These are phyloP conservation scores for Amanita rimosa DNA, from an alignment of 768 basidiomycete species.

Conservation along the genomic window DNA sequence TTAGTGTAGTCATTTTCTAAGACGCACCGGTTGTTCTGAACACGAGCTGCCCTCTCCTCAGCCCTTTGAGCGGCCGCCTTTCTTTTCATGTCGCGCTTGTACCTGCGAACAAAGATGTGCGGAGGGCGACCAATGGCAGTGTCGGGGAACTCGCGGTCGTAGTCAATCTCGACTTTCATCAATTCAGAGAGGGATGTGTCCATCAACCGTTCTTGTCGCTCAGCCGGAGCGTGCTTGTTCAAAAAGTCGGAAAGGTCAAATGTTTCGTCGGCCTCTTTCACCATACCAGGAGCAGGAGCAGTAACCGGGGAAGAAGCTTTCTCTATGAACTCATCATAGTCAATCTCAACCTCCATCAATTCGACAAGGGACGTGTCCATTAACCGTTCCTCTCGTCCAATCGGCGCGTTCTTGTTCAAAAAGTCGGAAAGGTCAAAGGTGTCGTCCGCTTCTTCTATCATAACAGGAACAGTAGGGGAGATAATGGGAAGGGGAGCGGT, in stretches of 20 bases:
- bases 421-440: not conserved
- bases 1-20: not conserved
- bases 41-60: not conserved
- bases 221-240: not conserved
- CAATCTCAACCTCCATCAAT: too few species aligned
- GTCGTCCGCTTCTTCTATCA: not conserved
- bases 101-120: not conserved
- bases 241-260: not conserved
- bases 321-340: too few species aligned
- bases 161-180: slow-evolving; percentile 1
- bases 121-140: not conserved
- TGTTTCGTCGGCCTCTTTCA: not conserved
- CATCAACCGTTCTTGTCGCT: not conserved
- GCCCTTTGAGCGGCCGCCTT: not conserved
- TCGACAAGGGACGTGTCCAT: not conserved
- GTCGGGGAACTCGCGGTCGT: slow-evolving; percentile 3
- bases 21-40: not conserved
- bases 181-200: not conserved
- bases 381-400: not conserved
- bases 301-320: too few species aligned
- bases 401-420: not conserved
- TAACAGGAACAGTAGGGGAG: not conserved
- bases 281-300: not conserved
- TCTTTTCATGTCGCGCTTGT: not conserved
- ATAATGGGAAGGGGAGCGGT: not conserved